A percentile compares a stretch with the other conserved stretches of the same genome.
Evolutionary conservation across 192 early-diverging fungal genomes (phyloP).

Genomic region (Coemansia erecta): DNA sequence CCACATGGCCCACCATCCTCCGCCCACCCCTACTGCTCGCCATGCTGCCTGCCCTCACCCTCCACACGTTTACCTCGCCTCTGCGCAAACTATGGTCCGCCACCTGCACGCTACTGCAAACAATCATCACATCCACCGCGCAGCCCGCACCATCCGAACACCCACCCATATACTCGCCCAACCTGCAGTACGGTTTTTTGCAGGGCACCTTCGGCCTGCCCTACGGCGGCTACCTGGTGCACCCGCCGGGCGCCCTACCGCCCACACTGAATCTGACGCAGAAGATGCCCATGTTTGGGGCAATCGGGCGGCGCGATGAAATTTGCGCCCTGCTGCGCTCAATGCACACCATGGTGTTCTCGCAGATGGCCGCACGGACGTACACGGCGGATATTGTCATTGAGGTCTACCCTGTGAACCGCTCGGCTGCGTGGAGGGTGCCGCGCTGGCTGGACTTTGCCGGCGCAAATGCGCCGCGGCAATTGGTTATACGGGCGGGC

Average conservation of each 20-base stretch:
- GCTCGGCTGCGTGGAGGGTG: not conserved
- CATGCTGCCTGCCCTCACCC: too few relatives aligned
- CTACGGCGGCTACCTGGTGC: slow-evolving; percentile 29
- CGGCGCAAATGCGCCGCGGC: slow-evolving; percentile 8
- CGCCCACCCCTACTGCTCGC: too few relatives aligned
- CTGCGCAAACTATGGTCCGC: too few relatives aligned
- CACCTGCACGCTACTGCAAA: too few relatives aligned
- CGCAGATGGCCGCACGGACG: slow-evolving; percentile 10
- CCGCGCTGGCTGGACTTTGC: slow-evolving; percentile 19
- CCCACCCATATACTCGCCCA: slow-evolving; percentile 30
- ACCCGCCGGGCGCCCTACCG: slow-evolving; percentile 8
- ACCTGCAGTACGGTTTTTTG: slow-evolving; percentile 33
- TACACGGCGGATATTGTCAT: slow-evolving; percentile 18
- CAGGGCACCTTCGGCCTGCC: slow-evolving; percentile 30
- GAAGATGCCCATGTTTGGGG: slow-evolving; percentile 23
- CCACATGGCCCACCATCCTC: too few relatives aligned
- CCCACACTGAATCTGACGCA: slow-evolving; percentile 20
- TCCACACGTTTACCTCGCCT: too few relatives aligned
- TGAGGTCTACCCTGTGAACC: slow-evolving; percentile 4
- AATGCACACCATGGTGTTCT: slow-evolving; percentile 26
- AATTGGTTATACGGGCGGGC: slow-evolving; percentile 29
- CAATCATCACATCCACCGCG: not conserved
- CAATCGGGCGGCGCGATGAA: slow-evolving; percentile 23
- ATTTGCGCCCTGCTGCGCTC: slow-evolving; percentile 27
- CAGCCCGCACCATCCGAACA: not conserved